Percentiles rank a stretch among this genome's conserved stretches.
Evolutionary conservation across 495 filamentous ascomycete genomes (phyloP).

Genomic region (Amphirosellinia nigrospora): DNA sequence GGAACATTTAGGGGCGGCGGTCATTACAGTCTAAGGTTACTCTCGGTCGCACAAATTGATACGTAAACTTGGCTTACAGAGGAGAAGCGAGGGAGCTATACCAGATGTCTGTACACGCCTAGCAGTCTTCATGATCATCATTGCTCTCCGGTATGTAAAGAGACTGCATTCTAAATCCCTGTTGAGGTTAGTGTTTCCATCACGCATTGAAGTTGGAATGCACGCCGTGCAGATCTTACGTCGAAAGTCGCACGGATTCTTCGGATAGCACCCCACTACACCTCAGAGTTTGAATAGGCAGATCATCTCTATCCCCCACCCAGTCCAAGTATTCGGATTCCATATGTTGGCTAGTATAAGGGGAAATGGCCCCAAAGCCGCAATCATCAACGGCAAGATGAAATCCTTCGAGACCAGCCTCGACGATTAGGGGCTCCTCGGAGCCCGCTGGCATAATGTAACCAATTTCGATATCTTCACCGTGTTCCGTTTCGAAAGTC

Average conservation of each 20-base stretch:
- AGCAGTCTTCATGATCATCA: not conserved
- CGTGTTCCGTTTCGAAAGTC: constrained; percentile 15
- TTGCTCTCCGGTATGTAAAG: constrained; percentile 9
- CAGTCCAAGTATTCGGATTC: constrained; percentile 17
- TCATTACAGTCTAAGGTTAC: not conserved
- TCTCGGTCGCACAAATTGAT: not conserved
- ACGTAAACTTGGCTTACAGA: not conserved
- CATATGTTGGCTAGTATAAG: constrained; percentile 21
- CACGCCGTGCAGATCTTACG: not conserved
- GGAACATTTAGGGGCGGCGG: not conserved
- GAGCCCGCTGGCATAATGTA: constrained; percentile 14
- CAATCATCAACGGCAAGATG: constrained; percentile 21
- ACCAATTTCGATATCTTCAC: constrained; percentile 25
- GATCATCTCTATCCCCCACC: constrained; percentile 16
- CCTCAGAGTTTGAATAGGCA: constrained; percentile 3
- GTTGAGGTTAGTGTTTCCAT: not conserved
- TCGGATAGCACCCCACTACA: constrained; percentile 1
- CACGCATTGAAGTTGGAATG: too few relatives aligned
- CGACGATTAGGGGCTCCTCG: constrained; percentile 15
- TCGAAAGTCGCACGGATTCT: constrained; percentile 20
- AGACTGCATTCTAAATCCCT: constrained; percentile 22
- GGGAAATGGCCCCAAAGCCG: constrained; percentile 17
- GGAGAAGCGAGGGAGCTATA: not conserved
- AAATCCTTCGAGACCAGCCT: constrained; percentile 21
- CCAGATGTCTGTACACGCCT: not conserved